Base-by-base conservation (phyloP, 2,329 filamentous ascomycete genomes). In the Sordariomycetes sp. region DNA sequence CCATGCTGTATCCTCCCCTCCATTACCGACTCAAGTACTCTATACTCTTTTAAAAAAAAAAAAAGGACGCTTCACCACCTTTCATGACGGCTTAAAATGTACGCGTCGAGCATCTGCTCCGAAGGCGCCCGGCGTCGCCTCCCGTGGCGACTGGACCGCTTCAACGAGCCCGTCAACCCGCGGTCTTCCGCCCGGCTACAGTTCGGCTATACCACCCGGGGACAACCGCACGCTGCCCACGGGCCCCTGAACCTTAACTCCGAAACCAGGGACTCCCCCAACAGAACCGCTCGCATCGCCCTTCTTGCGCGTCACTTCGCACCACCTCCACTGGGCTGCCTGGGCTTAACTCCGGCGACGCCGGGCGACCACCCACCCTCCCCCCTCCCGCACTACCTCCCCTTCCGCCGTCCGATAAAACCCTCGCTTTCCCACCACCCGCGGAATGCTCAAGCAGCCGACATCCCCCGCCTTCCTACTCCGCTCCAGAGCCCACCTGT, bases 361-460 rank as follows among this genome's bases (percentile, higher is more conserved):
- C 54, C 54, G 54, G 54, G 54, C 45, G 22, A 45, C 24, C 39
- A 45, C 42, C 52, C 53, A n/a, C 15, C n/a, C n/a, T 17, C 39
- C 15, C 39, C 15, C 15, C 15, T 45, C 13, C 39, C 13, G 39
- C 39, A 15, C 10, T 12, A 4, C 12, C 36, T 3, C n/a, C 39
- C 39, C 39, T 15, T n/a, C 39, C 39, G 7, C 39, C 39, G 8
- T n/a, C 39, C 39, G 7, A n/a, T n/a, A 45, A n/a, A 45, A n/a
- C 62, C 65, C 56, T 61, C 58, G 13, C 45, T 55, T 55, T 6
- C 39, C 39, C n/a, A 13, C 17, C 39, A 45, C 39, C 15, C 39
- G 39, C 69, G 73, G 69, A 62, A 77, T 78, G 75, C 71, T 76
- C 66, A 76, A 70, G 63, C 67, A 66, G 63, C 71, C 72, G 62